Evolutionary conservation across 768 basidiomycete species (phyloP).

Genomic region (Auriculariales sp.): DNA sequence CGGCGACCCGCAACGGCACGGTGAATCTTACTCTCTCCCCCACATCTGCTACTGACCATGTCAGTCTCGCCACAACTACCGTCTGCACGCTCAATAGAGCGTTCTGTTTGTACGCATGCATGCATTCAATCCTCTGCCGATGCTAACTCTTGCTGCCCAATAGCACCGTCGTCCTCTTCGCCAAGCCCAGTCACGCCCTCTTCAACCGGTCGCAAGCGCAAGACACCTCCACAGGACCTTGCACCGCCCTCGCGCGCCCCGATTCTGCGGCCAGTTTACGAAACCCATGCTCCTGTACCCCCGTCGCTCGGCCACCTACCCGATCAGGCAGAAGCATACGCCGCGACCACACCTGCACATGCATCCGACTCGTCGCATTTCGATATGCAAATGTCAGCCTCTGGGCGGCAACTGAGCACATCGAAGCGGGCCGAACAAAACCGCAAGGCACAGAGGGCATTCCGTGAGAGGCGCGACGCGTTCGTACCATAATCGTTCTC

Average conservation of each 20-base stretch:
- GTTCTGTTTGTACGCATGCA: too few species aligned
- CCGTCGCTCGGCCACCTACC: slow-evolving; percentile 20
- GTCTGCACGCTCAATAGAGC: too few species aligned
- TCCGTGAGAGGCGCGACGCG: slow-evolving; percentile 82
- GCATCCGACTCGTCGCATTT: slow-evolving; percentile 13
- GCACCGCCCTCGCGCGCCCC: slow-evolving; percentile 8
- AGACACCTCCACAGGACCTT: slow-evolving; percentile 37
- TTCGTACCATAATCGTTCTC: slow-evolving; percentile 32
- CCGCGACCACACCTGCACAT: slow-evolving; percentile 31
- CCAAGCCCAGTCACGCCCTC: too few species aligned
- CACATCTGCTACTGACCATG: too few species aligned
- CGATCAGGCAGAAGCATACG: slow-evolving; percentile 36
- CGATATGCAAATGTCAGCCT: background rate
- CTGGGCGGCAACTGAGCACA: slow-evolving; percentile 48
- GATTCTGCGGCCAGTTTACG: slow-evolving; percentile 13
- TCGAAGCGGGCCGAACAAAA: slow-evolving; percentile 91
- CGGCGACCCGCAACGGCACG: too few species aligned
- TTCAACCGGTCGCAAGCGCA: slow-evolving; percentile 39
- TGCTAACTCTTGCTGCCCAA: too few species aligned
- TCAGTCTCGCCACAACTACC: too few species aligned
- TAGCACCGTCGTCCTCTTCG: background rate
- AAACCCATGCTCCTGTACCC: slow-evolving; percentile 19
- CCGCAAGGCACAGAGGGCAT: slow-evolving; percentile 84
- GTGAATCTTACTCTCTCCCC: too few species aligned
- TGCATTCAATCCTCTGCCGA: too few species aligned